phyloP scores from a whole-genome alignment of 2,329 filamentous ascomycete species.

The Colletotrichum godetiae region DNA sequence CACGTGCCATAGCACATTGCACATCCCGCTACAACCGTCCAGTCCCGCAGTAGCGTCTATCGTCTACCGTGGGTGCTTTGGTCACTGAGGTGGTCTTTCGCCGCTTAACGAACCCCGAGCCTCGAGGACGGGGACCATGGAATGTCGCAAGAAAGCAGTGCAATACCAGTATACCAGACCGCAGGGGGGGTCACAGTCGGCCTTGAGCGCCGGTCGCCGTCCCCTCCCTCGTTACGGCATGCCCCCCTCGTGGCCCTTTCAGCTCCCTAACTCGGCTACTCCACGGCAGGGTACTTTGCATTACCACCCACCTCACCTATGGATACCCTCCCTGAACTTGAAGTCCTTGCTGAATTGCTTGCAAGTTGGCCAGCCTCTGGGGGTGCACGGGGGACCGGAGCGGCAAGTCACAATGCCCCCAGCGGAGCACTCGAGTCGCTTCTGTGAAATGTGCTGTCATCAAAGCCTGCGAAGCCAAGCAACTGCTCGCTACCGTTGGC shows the following conservation, averaged over 20 bases:
- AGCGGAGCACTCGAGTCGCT: conserved; percentile 4
- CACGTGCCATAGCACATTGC: conserved; percentile 1
- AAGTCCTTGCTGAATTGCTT: too few relatives aligned
- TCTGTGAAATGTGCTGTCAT: conserved; percentile 4
- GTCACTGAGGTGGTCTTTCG: not conserved
- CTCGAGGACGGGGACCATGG: not conserved
- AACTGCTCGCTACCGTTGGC: not conserved
- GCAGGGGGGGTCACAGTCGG: not conserved
- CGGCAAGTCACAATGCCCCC: not conserved
- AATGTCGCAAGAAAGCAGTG: not conserved
- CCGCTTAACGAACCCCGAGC: conserved; percentile 8
- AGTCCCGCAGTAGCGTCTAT: not conserved
- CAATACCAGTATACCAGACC: not conserved
- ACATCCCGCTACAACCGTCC: not conserved
- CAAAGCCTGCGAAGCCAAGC: not conserved
- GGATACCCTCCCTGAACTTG: too few relatives aligned
- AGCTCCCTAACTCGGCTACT: not conserved
- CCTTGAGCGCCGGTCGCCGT: not conserved
- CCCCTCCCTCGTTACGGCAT: too few relatives aligned
- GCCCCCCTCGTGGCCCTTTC: not conserved
- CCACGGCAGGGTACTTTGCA: not conserved
- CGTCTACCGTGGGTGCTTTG: too few relatives aligned
- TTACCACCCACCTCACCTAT: not conserved
- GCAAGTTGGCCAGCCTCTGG: not conserved
- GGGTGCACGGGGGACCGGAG: not conserved